Evolutionary conservation across 768 basidiomycete genomes (phyloP), one percentile per base, ranked within the genome.

Genomic region (Serpula lacrymans): DNA sequence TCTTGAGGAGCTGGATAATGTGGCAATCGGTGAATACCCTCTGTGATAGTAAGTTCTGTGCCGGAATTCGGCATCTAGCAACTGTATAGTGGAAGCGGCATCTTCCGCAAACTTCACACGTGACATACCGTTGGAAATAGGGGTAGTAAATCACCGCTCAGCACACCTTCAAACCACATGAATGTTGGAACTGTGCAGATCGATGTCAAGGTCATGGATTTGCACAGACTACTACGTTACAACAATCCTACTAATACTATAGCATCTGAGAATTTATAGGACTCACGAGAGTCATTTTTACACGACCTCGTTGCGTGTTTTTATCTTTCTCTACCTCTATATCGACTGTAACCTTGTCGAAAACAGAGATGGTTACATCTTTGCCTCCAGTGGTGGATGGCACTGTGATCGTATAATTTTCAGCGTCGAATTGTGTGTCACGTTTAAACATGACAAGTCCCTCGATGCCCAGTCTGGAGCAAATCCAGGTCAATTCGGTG

Each of bases 391-490:
- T 49, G 3, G 59, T 49, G 6, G 64, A 59, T 0, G 87, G 85
- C 4, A 97, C 69, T 1, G 79, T 77, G 38, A 98, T 78, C 2
- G 78, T 80, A 58, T 95, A 97, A 50, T 85, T 85, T 26, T 98
- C 95, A 13, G 91, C 80, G 51, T 99, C 92, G 55, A 93, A 97
- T 38, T 82, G 75, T 40, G 80, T 87, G 43, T 90, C 87, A 10
- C 80, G 79, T 69, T 93, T 93, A 78, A 99, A 97, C 54, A 81
- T 90, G 45, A 99, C 83, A 20, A 99, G 68, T 0, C 96, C 96
- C 62, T 97, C 94, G 36, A 99, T 75, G 4, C 95, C 95, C 38
- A 96, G 75, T 57, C 93, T 95, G 53, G 18, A 28, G 6, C 34
- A 43, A 26, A 28, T 28, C n/a, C 27, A 28, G 9, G n/a, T n/a